Base-by-base conservation (phyloP, 257 asterid species). In the Solanum pimpinellifolium region DNA sequence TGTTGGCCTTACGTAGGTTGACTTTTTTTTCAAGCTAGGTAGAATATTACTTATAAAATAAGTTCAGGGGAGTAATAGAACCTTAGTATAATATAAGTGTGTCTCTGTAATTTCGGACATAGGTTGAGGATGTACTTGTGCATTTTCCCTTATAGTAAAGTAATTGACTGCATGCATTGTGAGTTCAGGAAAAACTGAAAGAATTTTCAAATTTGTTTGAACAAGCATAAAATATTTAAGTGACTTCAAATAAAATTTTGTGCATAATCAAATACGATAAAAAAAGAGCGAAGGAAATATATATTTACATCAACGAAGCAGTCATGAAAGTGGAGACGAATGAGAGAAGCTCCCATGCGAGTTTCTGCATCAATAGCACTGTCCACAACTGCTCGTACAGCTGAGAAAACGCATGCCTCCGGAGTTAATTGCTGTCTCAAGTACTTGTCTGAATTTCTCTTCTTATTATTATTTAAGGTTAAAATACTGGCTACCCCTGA, bases 281-380 rank as follows among this genome's bases (percentile, higher is more conserved):
- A 42, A 29, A 44, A 76, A n/a, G 10, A 1, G 84, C 2, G 29
- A 35, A 62, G 11, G 9, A 29, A 70, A 16, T 15, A 49, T 62
- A 21, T 73, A 86, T 62, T 62, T 62, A 62, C 88, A 25, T 86
- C 88, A 9, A 86, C 88, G 20, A 86, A 86, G 49, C 88, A 86
- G 42, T 86, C 88, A 52, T 86, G 88, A 18, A 86, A 86, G 27
- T 47, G 69, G 59, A 86, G 88, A 23, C 88, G 88, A 10, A 86
- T 86, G 42, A 86, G 88, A 49, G 88, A 86, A 49, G 88, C 84
- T 9, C 88, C 88, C 88, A 86, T 86, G 37, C 88, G 83, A 8
- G 25, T 47, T 47, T 86, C 88, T 15, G 56, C 25, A 33, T 72
- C 37, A 49, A 86, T 86, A n/a, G 88, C 88, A 20, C 10, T 77